Percentiles rank a stretch among this genome's conserved stretches.
phyloP scores from a whole-genome alignment of 345 rosid species.

The Ceriops zippeliana region DNA sequence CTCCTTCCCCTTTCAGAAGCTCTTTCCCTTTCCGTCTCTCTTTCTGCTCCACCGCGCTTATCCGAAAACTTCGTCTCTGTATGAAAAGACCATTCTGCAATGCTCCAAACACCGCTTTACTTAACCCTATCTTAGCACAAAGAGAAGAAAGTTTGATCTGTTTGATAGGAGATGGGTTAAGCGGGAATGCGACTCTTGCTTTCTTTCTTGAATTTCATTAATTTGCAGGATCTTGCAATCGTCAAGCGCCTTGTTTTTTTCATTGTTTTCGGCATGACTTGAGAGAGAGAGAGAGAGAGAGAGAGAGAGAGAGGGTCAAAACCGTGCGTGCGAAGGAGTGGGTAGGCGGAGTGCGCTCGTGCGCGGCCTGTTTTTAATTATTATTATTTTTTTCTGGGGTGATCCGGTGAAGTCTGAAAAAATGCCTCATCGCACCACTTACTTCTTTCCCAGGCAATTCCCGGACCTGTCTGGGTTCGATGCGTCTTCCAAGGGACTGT shows the following conservation, averaged over 20 bases:
- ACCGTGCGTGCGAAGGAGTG: not conserved
- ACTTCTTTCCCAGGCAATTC: constrained; percentile 97
- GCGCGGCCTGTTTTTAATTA: not conserved
- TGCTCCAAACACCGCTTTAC: not conserved
- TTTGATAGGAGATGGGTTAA: not conserved
- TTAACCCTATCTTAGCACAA: not conserved
- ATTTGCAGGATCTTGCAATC: constrained; percentile 9
- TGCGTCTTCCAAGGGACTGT: constrained; percentile 38
- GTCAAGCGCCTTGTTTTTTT: not conserved
- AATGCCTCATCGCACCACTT: constrained; percentile 97
- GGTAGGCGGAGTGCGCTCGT: not conserved
- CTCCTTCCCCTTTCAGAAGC: not conserved
- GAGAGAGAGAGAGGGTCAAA: constrained; percentile 2
- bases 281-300: constrained; percentile 7
- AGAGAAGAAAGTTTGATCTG: too few relatives aligned
- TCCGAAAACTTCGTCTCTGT: not conserved
- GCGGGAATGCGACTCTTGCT: not conserved
- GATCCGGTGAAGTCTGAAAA: constrained; percentile 16
- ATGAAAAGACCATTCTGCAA: not conserved
- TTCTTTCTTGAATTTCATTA: constrained; percentile 1
- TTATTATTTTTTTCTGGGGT: too few relatives aligned
- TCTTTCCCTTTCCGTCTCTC: too few relatives aligned
- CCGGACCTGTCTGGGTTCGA: constrained; percentile 69
- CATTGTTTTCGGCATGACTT: not conserved
- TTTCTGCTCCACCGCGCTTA: not conserved